Evolutionary conservation across 345 rosid species (phyloP), one percentile per base, ranked within the genome.

Genomic region (Eucalyptus victrix): DNA sequence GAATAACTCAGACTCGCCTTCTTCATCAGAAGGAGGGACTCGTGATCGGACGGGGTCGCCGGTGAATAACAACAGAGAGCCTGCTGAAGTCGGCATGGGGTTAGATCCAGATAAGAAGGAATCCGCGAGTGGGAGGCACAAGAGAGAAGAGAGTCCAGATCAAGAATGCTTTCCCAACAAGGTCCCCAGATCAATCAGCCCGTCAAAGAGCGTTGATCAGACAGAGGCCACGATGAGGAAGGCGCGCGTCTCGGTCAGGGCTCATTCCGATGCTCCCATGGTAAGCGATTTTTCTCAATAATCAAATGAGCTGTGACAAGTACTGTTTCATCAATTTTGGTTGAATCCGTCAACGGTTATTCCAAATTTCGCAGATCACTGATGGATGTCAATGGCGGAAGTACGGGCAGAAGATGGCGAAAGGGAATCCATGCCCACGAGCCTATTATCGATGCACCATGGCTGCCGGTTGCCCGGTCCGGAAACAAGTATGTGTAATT

Each of bases 341-440:
- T 67, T 40, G 14, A 44, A 19, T 11, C 86, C 51, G 86, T 16
- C 28, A 47, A 76, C 85, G 32, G 15, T n/a, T 34, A 83, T 87
- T 53, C 30, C 34, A 4, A 9, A 34, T 83, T 87, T 54, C 49
- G 42, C 42, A 94, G 98, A 95, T 96, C 47, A 93, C 93, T 21
- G 98, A 96, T 91, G 97, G 98, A 69, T 96, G 98, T 53, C 98
- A 96, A 89, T 96, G 98, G 98, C 88, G 97, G 87, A 95, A 96
- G 87, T 96, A 95, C 87, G 98, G 98, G 19, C 98, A 96, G 91
- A 96, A 96, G 89, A 94, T 94, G 96, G 98, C 97, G 2, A 96
- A 96, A 81, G 98, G 97, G 89, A 96, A 96, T 90, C 97, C 98
- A 6, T 95, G 96, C 88, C 98, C 98, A 86, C 95, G 98, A 81